Percentiles rank a stretch among this genome's conserved stretches.
Evolutionary conservation across 176 grass and related monocot genomes (phyloP).

Genomic region (Avena insularis): DNA sequence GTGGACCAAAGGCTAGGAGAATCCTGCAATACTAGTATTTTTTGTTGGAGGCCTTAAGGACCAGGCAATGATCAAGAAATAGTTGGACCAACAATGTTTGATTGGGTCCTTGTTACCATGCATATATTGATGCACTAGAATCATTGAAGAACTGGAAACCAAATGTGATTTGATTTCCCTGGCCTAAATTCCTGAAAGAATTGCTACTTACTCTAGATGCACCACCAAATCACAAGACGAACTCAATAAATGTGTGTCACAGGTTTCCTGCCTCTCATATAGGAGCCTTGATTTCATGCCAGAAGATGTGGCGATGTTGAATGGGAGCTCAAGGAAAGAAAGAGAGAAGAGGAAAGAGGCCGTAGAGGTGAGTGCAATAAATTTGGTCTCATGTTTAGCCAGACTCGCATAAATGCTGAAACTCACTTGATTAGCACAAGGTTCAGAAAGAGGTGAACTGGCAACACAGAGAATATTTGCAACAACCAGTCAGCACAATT

Average conservation of each 20-base stretch:
- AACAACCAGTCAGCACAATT: conserved; percentile 14
- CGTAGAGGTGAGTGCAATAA: conserved; percentile 38
- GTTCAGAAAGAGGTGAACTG: conserved; percentile 27
- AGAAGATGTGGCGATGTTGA: conserved; percentile 36
- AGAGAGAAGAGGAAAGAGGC: not conserved
- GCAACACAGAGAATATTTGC: conserved; percentile 26
- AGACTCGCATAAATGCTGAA: conserved; percentile 34
- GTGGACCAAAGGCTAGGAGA: conserved; percentile 1
- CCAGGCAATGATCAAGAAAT: conserved; percentile 1
- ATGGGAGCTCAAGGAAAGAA: not conserved
- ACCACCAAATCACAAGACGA: not conserved
- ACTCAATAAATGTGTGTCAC: conserved; percentile 44
- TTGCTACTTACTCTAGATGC: not conserved
- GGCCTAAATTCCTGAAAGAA: not conserved
- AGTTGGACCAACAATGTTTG: not conserved
- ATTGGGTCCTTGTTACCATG: conserved; percentile 7
- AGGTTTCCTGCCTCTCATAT: conserved; percentile 33
- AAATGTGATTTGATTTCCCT: not conserved
- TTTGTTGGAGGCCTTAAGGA: not conserved
- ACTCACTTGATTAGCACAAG: conserved; percentile 21
- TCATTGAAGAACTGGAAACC: not conserved
- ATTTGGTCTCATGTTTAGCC: conserved; percentile 38
- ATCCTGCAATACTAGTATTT: not conserved
- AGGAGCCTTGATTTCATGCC: conserved; percentile 44
- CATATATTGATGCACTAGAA: not conserved